Evolutionary conservation across 2,329 filamentous ascomycete genomes (phyloP), one percentile per base, ranked within the genome.

Genomic region (Xylariaceae sp.): DNA sequence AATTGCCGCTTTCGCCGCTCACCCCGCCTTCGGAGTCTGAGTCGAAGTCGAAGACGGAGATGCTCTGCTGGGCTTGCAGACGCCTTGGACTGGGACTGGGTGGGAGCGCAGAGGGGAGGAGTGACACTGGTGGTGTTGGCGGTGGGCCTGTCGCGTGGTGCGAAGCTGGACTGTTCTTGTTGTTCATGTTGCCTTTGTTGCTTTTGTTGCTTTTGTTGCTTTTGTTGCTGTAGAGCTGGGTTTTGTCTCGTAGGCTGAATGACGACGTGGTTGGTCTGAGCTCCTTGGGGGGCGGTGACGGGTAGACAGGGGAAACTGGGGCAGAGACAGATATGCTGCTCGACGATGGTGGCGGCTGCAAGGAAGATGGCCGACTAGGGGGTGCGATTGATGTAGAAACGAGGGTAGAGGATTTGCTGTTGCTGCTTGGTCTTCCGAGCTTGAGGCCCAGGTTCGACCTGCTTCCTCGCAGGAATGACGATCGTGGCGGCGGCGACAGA

Each of bases 11-110:
- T 2, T 53, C 53, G 26, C 46, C 57, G 4, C 69, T 66, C 5
- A 63, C 64, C 45, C 76, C 74, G 11, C 65, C 66, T 55, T 80
- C 76, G 3, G 59, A 60, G 39, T 62, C 60, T 3, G 74, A 74
- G 62, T 79, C 76, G 11, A 71, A 61, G 43, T 80, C 77, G 57
- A 80, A 80, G 29, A 79, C 73, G 2, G 77, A 80, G 34, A 73
- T 64, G 40, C 67, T 65, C 4, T 55, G 60, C 45, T 65, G 64
- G 19, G 65, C 35, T 30, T 62, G 56, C 5, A 62, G 61, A 2
- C 46, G 58, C 51, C 43, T 63, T 60, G 34, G 65, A 11, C 12
- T 56, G 35, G 43, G 7, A n/a, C 62, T 61, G 60, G 62, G 43
- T 53, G 53, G 58, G 9, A 65, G 53, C 8, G 66, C 59, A 29